Percentiles rank a stretch among this genome's conserved stretches.
These are phyloP conservation scores for Lophium mytilinum DNA, from an alignment of 495 filamentous ascomycete genomes.

Conservation along the genomic window DNA sequence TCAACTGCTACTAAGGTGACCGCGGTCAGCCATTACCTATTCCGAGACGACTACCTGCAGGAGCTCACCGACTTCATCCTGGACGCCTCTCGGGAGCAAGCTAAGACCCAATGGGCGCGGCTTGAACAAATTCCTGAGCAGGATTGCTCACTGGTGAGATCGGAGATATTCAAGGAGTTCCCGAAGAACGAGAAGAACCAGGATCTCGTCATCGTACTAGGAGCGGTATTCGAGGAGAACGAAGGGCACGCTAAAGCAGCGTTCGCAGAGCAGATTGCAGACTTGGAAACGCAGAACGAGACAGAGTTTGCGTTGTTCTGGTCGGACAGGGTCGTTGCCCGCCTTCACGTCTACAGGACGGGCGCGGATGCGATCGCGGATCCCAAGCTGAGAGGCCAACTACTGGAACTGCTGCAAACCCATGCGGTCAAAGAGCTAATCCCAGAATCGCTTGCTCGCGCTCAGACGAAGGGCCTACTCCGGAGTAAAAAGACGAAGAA, in stretches of 20 bases:
- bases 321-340: conserved; percentile 12
- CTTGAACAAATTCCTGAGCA: background rate
- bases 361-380: conserved; percentile 15
- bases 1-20: background rate
- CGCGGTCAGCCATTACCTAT: background rate
- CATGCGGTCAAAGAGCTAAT: conserved; percentile 22
- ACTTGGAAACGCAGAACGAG: conserved; percentile 12
- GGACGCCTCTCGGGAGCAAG: background rate
- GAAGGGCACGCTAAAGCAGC: background rate
- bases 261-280: conserved; percentile 5
- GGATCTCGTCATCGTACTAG: background rate
- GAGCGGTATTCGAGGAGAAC: background rate
- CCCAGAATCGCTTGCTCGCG: conserved; percentile 18
- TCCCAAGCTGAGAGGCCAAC: conserved; percentile 18
- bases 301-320: conserved; percentile 18
- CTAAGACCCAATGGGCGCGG: background rate
- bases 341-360: conserved; percentile 9
- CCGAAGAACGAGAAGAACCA: background rate
- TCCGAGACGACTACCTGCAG: background rate
- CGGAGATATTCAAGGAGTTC: background rate
- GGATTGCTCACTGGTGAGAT: background rate
- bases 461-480: conserved; percentile 9
- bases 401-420: conserved; percentile 9
- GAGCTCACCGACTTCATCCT: background rate
- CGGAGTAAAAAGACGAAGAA: conserved; percentile 13